A percentile compares a stretch with the other conserved stretches of the same genome.
phyloP scores from a whole-genome alignment of 1,284 basidiomycete genomes.

The Porogramme epimiltina region DNA sequence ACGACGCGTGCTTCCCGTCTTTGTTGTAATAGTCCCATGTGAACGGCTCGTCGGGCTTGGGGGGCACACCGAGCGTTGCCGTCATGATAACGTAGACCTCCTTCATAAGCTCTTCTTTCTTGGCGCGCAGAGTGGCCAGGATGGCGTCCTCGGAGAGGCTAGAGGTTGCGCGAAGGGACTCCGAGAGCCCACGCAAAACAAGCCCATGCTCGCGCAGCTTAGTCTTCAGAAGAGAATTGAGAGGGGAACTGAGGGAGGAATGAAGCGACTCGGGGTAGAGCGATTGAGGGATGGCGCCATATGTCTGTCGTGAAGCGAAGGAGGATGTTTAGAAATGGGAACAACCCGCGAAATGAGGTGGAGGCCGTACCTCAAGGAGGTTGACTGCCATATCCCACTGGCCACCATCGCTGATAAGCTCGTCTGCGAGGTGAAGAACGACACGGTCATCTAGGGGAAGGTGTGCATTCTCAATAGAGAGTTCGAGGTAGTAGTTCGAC shows the following conservation, averaged over 20 bases:
- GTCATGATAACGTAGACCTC: slow-evolving; percentile 89
- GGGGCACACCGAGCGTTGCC: slow-evolving; percentile 85
- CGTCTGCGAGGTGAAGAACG: slow-evolving; percentile 73
- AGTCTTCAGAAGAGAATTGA: slow-evolving; percentile 83
- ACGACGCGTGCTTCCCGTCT: slow-evolving; percentile 74
- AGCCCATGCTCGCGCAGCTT: slow-evolving; percentile 92
- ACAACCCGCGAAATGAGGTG: slow-evolving; percentile 8
- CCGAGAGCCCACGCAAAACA: slow-evolving; percentile 69
- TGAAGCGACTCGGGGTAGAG: slow-evolving; percentile 88
- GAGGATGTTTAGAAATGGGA: not conserved
- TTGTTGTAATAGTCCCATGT: slow-evolving; percentile 90
- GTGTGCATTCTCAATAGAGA: slow-evolving; percentile 82
- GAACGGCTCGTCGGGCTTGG: slow-evolving; percentile 69
- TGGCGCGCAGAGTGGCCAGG: slow-evolving; percentile 58
- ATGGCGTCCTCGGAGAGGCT: slow-evolving; percentile 38
- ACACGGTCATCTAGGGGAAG: slow-evolving; percentile 83
- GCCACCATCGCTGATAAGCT: slow-evolving; percentile 89
- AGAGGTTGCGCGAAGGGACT: slow-evolving; percentile 46
- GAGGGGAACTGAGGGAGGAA: slow-evolving; percentile 71
- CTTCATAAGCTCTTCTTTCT: slow-evolving; percentile 84
- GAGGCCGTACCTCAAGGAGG: slow-evolving; percentile 72
- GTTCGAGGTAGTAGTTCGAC: slow-evolving; percentile 92
- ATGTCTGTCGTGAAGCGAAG: slow-evolving; percentile 45
- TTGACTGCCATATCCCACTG: slow-evolving; percentile 97
- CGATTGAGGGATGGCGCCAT: slow-evolving; percentile 82